Evolutionary conservation across 179 eudicot genomes (phyloP).

Genomic region (Beta lomatogona): DNA sequence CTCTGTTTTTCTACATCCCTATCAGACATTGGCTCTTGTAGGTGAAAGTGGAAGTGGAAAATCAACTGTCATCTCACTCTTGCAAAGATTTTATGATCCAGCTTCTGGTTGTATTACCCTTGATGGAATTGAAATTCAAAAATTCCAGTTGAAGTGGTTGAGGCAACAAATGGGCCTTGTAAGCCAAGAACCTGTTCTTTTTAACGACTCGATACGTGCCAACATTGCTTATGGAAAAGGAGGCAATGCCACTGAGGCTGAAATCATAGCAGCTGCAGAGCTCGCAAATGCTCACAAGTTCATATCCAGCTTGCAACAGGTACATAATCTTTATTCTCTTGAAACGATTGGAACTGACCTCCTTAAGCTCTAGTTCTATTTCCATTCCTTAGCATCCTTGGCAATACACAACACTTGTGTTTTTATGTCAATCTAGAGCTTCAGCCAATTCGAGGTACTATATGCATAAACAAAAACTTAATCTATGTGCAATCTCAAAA

Average conservation of each 20-base stretch:
- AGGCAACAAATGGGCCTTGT: constrained; percentile 27
- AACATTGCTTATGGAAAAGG: constrained; percentile 30
- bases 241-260: constrained; percentile 23
- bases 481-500: not conserved
- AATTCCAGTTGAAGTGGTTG: constrained; percentile 18
- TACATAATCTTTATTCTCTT: not conserved
- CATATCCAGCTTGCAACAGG: constrained; percentile 26
- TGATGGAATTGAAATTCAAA: constrained; percentile 21
- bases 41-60: constrained; percentile 30
- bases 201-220: constrained; percentile 28
- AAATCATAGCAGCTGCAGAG: constrained; percentile 26
- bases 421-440: too few species aligned
- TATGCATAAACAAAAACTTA: not conserved
- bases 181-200: constrained; percentile 36
- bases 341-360: not conserved
- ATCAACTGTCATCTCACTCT: constrained; percentile 22
- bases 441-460: too few species aligned
- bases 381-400: too few species aligned
- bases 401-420: too few species aligned
- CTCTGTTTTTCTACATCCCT: not conserved
- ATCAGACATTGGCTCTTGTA: constrained; percentile 25
- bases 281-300: constrained; percentile 30
- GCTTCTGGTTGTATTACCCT: constrained; percentile 25
- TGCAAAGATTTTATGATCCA: constrained; percentile 27
- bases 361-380: too few species aligned